Percentiles rank a stretch among this genome's conserved stretches.
These are phyloP conservation scores for Malus hybrid DNA, from an alignment of 331 rosid genomes.

Conservation along the genomic window DNA sequence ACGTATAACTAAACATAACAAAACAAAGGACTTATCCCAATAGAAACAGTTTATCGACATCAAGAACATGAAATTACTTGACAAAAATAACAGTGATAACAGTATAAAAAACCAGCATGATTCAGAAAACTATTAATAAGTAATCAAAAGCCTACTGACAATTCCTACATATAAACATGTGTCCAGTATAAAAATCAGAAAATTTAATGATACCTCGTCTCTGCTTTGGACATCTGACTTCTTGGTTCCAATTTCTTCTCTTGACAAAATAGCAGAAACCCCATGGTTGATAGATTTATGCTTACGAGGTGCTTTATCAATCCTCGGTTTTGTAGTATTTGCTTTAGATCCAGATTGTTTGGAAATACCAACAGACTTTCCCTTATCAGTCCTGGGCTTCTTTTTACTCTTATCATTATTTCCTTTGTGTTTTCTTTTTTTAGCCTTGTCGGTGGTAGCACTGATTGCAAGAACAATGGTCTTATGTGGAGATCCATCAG, in stretches of 20 bases:
- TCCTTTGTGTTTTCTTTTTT: conserved; percentile 61
- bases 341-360: conserved; percentile 34
- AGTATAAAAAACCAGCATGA: neutral
- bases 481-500: conserved; percentile 38
- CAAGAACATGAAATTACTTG: neutral
- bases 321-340: conserved; percentile 27
- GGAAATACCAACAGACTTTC: conserved; percentile 37
- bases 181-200: neutral
- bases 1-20: neutral
- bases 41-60: neutral
- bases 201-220: conserved; percentile 56
- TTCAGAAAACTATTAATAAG: neutral
- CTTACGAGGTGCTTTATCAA: conserved; percentile 50
- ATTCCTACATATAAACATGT: neutral
- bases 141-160: neutral
- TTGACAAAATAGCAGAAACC: conserved; percentile 41
- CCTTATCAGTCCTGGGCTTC: conserved; percentile 68
- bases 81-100: neutral
- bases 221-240: conserved; percentile 41
- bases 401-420: conserved; percentile 38
- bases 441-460: conserved; percentile 40
- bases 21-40: neutral
- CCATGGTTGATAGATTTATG: conserved; percentile 46
- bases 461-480: conserved; percentile 60
- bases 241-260: conserved; percentile 44